Conservation (phyloP, 1,284 basidiomycete species). For the Papiliotrema fonsecae region DNA sequence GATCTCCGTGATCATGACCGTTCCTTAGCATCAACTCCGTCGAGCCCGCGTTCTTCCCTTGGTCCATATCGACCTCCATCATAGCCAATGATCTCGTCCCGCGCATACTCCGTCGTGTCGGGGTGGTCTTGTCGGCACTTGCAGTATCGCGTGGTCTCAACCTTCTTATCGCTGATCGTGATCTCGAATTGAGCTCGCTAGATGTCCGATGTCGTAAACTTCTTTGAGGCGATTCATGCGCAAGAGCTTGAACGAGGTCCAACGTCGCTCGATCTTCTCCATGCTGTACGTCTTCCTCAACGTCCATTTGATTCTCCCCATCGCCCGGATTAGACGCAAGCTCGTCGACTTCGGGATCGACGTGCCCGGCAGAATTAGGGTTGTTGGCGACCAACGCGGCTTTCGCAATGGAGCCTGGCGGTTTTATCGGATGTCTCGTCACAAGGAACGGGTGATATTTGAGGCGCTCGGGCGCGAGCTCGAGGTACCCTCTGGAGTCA, state of each 20-base stretch:
- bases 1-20: too few relatives aligned
- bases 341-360: background rate
- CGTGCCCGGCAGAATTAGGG: background rate
- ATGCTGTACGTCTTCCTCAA: constrained; percentile 9
- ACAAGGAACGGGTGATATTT: constrained; percentile 94
- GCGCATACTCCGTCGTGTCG: background rate
- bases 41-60: too few relatives aligned
- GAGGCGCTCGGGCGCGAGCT: constrained; percentile 75
- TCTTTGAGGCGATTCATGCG: constrained; percentile 18
- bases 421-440: constrained; percentile 20
- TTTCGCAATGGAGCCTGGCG: constrained; percentile 11
- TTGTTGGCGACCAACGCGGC: constrained; percentile 15
- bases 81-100: background rate
- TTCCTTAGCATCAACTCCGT: too few relatives aligned
- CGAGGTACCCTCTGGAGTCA: constrained; percentile 75
- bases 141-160: too few relatives aligned
- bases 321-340: background rate
- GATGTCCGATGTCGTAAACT: constrained; percentile 25
- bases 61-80: too few relatives aligned
- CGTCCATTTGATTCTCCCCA: background rate
- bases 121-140: background rate
- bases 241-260: constrained; percentile 31
- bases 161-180: too few relatives aligned
- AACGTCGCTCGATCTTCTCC: constrained; percentile 39
- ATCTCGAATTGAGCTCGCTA: constrained; percentile 5